These are phyloP conservation scores for Cladophialophora exuberans DNA, from an alignment of 2,329 filamentous ascomycete genomes.

Conservation along the genomic window DNA sequence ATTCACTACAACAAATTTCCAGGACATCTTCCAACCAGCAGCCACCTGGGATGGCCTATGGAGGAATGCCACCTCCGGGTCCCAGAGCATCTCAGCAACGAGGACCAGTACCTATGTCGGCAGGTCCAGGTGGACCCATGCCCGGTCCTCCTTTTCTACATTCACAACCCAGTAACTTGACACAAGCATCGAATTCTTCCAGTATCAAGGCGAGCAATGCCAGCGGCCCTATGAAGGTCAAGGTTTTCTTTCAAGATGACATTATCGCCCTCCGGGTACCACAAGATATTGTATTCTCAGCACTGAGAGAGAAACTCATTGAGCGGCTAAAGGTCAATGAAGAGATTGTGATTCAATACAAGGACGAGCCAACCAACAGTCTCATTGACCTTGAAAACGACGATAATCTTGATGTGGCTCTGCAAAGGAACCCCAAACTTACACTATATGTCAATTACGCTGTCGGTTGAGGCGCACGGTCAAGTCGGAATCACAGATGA, in stretches of 20 bases:
- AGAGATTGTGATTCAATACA: constrained; percentile 76
- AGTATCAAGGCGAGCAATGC: constrained; percentile 32
- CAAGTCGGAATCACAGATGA: too few species aligned
- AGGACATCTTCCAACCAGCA: constrained; percentile 69
- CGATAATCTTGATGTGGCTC: constrained; percentile 76
- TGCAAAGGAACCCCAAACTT: constrained; percentile 85
- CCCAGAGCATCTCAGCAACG: constrained; percentile 46
- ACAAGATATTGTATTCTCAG: constrained; percentile 73
- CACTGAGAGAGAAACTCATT: constrained; percentile 80
- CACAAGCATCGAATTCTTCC: constrained; percentile 45
- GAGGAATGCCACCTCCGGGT: constrained; percentile 50
- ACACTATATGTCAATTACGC: constrained; percentile 55
- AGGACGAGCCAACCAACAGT: constrained; percentile 77
- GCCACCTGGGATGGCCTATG: constrained; percentile 60
- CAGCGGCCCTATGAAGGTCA: constrained; percentile 76
- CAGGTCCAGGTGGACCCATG: constrained; percentile 32
- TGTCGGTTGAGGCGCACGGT: constrained; percentile 21
- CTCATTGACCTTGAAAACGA: constrained; percentile 77
- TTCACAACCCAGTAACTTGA: constrained; percentile 58
- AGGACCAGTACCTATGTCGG: constrained; percentile 38
- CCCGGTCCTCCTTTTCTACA: constrained; percentile 44
- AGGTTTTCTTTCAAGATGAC: constrained; percentile 90
- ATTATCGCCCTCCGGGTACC: constrained; percentile 90
- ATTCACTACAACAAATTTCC: constrained; percentile 66
- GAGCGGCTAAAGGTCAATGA: constrained; percentile 80